Base-by-base conservation (phyloP, 768 basidiomycete species). In the Leccinum boreale region DNA sequence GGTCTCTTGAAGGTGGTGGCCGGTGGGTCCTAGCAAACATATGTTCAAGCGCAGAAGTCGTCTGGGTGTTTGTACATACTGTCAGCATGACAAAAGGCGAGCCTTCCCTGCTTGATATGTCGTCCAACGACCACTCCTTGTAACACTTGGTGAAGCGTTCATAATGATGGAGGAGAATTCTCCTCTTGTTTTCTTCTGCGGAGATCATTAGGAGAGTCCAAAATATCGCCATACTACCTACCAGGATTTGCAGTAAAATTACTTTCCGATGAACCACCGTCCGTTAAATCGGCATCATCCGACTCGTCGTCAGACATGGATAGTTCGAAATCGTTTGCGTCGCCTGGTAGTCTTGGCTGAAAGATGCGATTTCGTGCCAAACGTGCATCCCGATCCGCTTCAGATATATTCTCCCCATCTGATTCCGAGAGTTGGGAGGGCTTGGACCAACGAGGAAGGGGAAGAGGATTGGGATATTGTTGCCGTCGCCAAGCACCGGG, bases 281-380 rank as follows among this genome's bases (percentile, higher is more conserved):
- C 86, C 2, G 84, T 87, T 50, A 89, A 66, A 65, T 87, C 87
- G 23, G 83, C 85, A 61, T 89, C 75, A 62, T 92, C 92, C 3
- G 91, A 92, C 70, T 93, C 91, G 61, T 92, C 90, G 51, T 84
- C 87, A 9, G 82, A 83, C 65, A 85, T 77, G 53, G 76, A 78
- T 17, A 74, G 74, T 50, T 85, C 75, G 19, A 79, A 81, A 7
- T 81, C 80, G 24, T 78, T 69, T 19, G 55, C 45, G 31, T 56
- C 47, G 24, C 36, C 26, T 48, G 53, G 46, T 17, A 49, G 31
- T 19, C 67, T 60, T 11, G 74, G 73, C 48, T 73, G 79, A 4
- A 78, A 68, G 11, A 82, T 77, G 23, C 87, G 84, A 7, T 81
- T 82, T 69, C 73, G 89, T 86, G 85, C 87, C 55, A 91, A 73